These are phyloP conservation scores for Stephania cephalantha DNA, from an alignment of 164 flowering plant genomes.

Conservation along the genomic window DNA sequence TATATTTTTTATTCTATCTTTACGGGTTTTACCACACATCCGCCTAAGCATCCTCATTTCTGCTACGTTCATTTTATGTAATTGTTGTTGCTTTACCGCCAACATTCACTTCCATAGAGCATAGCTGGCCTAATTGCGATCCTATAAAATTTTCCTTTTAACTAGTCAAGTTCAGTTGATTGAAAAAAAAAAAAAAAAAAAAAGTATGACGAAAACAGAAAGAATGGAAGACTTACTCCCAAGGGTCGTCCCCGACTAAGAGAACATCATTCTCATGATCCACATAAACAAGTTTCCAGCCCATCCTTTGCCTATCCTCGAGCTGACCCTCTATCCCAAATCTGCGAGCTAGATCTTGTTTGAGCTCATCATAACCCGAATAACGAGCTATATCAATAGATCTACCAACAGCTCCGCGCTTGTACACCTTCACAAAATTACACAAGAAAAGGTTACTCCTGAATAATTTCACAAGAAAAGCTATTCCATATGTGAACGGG, in stretches of 20 bases:
- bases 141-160: no score
- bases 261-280: slow-evolving; percentile 91
- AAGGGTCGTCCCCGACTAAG: slow-evolving; percentile 97
- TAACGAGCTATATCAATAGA: slow-evolving; percentile 88
- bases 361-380: slow-evolving; percentile 88
- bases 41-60: no score
- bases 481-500: not conserved
- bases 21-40: no score
- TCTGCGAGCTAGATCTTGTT: slow-evolving; percentile 89
- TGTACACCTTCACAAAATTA: slow-evolving; percentile 57
- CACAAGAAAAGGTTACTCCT: slow-evolving; percentile 12
- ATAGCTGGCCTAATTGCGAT: no score
- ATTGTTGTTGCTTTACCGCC: no score
- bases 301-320: slow-evolving; percentile 77
- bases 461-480: not conserved
- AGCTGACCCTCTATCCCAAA: slow-evolving; percentile 98
- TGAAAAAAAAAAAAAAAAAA: not conserved
- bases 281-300: slow-evolving; percentile 95
- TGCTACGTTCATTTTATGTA: no score
- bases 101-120: no score
- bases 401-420: slow-evolving; percentile 97
- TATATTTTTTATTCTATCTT: no score
- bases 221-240: slow-evolving; percentile 75
- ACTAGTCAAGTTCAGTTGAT: not conserved
- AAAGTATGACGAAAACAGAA: not conserved